These are phyloP conservation scores for Ceratocystis lukuohia DNA, from an alignment of 2,329 filamentous ascomycete genomes.

Conservation along the genomic window DNA sequence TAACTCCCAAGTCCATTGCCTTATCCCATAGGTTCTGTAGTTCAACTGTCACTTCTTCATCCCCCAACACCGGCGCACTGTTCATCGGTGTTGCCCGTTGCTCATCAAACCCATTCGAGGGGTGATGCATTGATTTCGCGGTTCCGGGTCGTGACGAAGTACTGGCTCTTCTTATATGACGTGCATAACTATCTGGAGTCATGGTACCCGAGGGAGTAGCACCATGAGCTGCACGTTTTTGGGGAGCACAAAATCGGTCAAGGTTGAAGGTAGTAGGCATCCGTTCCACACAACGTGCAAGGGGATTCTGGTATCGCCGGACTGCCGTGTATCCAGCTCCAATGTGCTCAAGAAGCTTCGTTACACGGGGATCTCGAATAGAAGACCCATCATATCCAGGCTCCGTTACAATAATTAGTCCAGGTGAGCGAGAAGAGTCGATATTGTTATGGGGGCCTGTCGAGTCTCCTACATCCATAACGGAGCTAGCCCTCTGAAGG, in stretches of 20 bases:
- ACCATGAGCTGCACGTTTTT: not conserved
- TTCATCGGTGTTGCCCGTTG: not conserved
- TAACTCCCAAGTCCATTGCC: constrained; percentile 43
- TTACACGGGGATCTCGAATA: constrained; percentile 47
- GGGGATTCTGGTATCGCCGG: constrained; percentile 56
- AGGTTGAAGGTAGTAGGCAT: constrained; percentile 23
- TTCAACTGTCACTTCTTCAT: constrained; percentile 38
- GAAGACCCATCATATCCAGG: constrained; percentile 39
- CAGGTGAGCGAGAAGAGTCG: constrained; percentile 31
- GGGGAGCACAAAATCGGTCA: not conserved
- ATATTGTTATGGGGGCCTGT: constrained; percentile 21
- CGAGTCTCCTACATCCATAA: constrained; percentile 44
- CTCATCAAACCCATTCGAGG: constrained; percentile 17
- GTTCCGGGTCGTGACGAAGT: constrained; percentile 30
- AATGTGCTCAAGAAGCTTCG: constrained; percentile 53
- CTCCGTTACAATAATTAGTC: constrained; percentile 37
- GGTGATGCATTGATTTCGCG: constrained; percentile 25
- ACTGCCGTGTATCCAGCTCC: constrained; percentile 64
- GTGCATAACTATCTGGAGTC: not conserved
- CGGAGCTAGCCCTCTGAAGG: constrained; percentile 58
- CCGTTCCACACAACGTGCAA: constrained; percentile 46
- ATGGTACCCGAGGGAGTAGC: not conserved
- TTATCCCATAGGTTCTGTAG: constrained; percentile 50
- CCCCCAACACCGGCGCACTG: constrained; percentile 28
- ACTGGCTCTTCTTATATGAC: constrained; percentile 9